Evolutionary conservation across 495 filamentous ascomycete genomes (phyloP), one percentile per base, ranked within the genome.

Genomic region (Aspergillus biplanus): DNA sequence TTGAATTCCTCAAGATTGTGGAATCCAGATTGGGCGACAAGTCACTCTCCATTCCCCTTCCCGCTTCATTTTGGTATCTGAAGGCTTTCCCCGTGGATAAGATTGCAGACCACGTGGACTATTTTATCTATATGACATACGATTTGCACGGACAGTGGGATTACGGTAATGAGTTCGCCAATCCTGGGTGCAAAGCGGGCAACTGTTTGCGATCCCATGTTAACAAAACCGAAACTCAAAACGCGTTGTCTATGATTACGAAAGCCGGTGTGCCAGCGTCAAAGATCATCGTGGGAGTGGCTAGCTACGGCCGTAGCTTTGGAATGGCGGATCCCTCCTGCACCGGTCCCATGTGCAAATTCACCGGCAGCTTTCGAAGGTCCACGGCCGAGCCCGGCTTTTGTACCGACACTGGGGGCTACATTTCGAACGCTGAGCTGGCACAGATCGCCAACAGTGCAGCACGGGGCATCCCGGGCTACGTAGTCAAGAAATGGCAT

Each of bases 131-230:
- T 21, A 59, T 59, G 56, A 59, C 56, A 16, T 59, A 59, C 33
- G 56, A 59, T 27, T 42, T 59, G 1, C 56, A 59, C 33, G 56
- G 56, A 6, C 56, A 59, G n/a, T 59, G 56, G 56, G 56, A 59
- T 16, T 48, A 48, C 18, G 56, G 31, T 15, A 59, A 59, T 18
- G 8, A 12, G n/a, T 56, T 37, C 15, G 32, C 34, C 33, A 56
- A 56, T 47, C 46, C 56, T 6, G 56, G 56, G 6, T 59, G 56
- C 37, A 6, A n/a, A 34, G 33, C 13, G 4, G 42, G 56, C 12
- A 59, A 59, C 44, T 59, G 56, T 35, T 33, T 59, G 4, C 56
- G 56, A 12, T 49, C 42, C 35, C 56, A 59, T 8, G 56, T 59
- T 31, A 59, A 59, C 33, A 48, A 49, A 12, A 59, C 56, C 12